Conservation (phyloP, 2,329 filamentous ascomycete genomes). For the Dactylellina cionopaga region DNA sequence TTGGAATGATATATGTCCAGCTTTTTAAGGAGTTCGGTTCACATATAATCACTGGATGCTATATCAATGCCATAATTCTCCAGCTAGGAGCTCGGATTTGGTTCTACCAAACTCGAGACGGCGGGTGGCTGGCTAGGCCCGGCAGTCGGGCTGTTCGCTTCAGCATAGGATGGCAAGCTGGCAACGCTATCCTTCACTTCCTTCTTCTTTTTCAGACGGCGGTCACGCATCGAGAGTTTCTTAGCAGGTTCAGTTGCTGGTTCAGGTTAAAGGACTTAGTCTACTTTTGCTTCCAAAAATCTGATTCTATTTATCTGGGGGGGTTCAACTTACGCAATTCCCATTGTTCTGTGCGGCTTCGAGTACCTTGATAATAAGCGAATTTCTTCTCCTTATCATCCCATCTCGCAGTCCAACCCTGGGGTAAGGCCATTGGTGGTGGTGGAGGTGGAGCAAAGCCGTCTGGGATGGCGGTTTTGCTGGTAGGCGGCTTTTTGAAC, state of each 20-base stretch:
- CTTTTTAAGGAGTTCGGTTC: too few relatives aligned
- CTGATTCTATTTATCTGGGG: neutral
- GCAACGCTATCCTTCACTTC: constrained; percentile 37
- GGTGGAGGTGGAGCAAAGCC: constrained; percentile 53
- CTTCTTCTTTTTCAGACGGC: constrained; percentile 48
- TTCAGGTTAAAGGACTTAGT: neutral
- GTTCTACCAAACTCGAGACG: constrained; percentile 26
- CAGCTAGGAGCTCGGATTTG: constrained; percentile 28
- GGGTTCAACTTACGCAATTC: constrained; percentile 45
- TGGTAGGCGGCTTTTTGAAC: constrained; percentile 37
- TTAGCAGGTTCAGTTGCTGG: constrained; percentile 50
- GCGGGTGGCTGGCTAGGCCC: constrained; percentile 2
- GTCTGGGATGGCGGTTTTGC: constrained; percentile 41
- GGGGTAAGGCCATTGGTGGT: constrained; percentile 54
- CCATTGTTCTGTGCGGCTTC: constrained; percentile 54
- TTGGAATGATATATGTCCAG: neutral
- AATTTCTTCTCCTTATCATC: constrained; percentile 53
- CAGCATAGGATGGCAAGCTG: constrained; percentile 38
- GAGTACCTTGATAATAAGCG: constrained; percentile 54
- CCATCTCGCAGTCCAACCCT: constrained; percentile 55
- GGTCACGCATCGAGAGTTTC: constrained; percentile 48
- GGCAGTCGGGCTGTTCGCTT: constrained; percentile 41
- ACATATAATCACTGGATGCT: neutral
- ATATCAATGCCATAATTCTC: neutral
- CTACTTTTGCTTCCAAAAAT: neutral